phyloP scores from a whole-genome alignment of 768 basidiomycete species.

The Sporobolomyces phaffii region DNA sequence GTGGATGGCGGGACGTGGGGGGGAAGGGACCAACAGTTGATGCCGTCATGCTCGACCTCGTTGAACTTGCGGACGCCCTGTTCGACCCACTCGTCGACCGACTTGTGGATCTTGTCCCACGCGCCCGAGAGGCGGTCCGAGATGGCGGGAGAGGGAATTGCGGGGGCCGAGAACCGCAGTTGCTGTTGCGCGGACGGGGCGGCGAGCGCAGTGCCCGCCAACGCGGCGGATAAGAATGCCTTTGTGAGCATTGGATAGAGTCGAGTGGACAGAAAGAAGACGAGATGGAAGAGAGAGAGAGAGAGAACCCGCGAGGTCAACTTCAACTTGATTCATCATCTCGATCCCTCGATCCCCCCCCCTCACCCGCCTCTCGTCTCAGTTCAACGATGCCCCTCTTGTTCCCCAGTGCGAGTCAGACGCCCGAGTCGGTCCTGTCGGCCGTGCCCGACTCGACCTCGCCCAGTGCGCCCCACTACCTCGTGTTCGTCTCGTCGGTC shows the following conservation, averaged over 20 bases:
- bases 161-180: too few species aligned
- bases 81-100: slow-evolving; percentile 9
- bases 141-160: neutral
- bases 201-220: slow-evolving; percentile 12
- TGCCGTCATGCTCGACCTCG: slow-evolving; percentile 59
- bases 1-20: neutral
- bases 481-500: slow-evolving; percentile 30
- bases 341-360: too few species aligned
- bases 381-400: slow-evolving; percentile 18
- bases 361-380: neutral
- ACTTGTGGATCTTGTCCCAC: slow-evolving; percentile 9
- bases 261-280: neutral
- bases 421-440: slow-evolving; percentile 15
- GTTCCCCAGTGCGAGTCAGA: neutral
- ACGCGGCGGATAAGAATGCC: neutral
- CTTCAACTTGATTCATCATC: too few species aligned
- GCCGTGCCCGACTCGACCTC: slow-evolving; percentile 8
- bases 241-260: neutral
- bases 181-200: slow-evolving; percentile 7
- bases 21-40: slow-evolving; percentile 58
- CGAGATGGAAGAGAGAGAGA: neutral
- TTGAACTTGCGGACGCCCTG: slow-evolving; percentile 60
- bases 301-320: neutral
- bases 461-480: slow-evolving; percentile 7
- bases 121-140: neutral